Evolutionary conservation across 2,329 filamentous ascomycete species (phyloP), one percentile per base, ranked within the genome.

Genomic region (Colletotrichum navitas): DNA sequence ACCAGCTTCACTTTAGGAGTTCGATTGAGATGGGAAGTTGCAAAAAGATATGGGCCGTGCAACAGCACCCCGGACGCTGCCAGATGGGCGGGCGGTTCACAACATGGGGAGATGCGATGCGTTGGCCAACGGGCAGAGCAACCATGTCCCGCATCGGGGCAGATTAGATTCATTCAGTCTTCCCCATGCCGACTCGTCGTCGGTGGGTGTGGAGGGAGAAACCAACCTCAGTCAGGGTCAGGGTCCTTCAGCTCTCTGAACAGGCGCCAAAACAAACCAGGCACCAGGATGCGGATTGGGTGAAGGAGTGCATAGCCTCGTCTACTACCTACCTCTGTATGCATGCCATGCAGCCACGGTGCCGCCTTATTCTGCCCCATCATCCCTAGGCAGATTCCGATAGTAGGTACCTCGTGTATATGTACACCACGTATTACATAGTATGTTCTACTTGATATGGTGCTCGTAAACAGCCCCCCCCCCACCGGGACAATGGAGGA

Each of bases 31-130:
- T 26, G 32, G 24, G 47, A 58, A 26, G 66, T 65, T 41, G 51
- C 43, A 49, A 56, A 51, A 56, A 68, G 60, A 64, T 45, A 45
- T 47, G 66, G 66, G 58, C 66, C 66, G 67, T 70, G 63, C 63
- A 39, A 61, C 32, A 55, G 32, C 47, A 24, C 59, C 67, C 67
- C 45, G 29, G 45, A 36, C 45, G 41, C 32, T 24, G 18, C 29
- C 39, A 52, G 45, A 59, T 7, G 18, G 10, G n/a, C 32, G 16
- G 59, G 59, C 47, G 47, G 16, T 66, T 56, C 52, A 16, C 55
- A 32, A 10, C 39, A 47, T 52, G 54, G 67, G 61, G 36, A 61
- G n/a, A n/a, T 26, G 45, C 26, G 62, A 70, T 61, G 63, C 39
- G 55, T 29, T 66, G 55, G 55, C 67, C 66, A 24, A 58, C 18